These are phyloP conservation scores for Phytophthora melonis DNA, from an alignment of 352 stramenopile genomes.

Conservation along the genomic window DNA sequence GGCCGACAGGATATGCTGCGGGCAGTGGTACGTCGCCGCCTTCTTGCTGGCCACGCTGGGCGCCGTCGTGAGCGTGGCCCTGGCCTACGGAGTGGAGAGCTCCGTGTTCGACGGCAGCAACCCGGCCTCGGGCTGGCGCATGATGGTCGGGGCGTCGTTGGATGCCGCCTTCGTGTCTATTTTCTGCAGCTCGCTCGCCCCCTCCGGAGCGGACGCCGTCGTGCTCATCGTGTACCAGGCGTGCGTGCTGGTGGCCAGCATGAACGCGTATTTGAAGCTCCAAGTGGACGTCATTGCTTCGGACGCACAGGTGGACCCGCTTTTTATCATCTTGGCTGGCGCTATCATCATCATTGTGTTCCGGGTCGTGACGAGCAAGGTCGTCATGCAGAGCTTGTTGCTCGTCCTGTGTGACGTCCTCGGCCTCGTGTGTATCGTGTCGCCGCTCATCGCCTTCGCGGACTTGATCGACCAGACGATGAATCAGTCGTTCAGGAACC, in stretches of 20 bases:
- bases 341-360: slow-evolving; percentile 51
- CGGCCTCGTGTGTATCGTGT: slow-evolving; percentile 49
- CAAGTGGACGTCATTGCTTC: slow-evolving; percentile 41
- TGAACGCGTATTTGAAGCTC: slow-evolving; percentile 64
- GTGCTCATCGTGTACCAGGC: slow-evolving; percentile 54
- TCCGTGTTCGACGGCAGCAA: slow-evolving; percentile 34
- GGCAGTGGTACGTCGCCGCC: slow-evolving; percentile 40
- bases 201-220: slow-evolving; percentile 44
- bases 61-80: slow-evolving; percentile 22
- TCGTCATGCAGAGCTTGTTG: slow-evolving; percentile 57
- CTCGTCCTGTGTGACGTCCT: slow-evolving; percentile 52
- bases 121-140: slow-evolving; percentile 36
- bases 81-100: slow-evolving; percentile 40
- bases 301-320: slow-evolving; percentile 49
- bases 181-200: slow-evolving; percentile 49
- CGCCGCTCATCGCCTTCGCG: slow-evolving; percentile 51
- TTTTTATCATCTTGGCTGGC: slow-evolving; percentile 58
- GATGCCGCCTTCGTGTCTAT: slow-evolving; percentile 42
- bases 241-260: slow-evolving; percentile 55
- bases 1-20: slow-evolving; percentile 38
- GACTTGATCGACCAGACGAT: slow-evolving; percentile 55
- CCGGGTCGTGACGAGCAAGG: slow-evolving; percentile 60
- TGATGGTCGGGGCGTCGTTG: slow-evolving; percentile 47
- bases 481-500: slow-evolving; percentile 42
- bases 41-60: slow-evolving; percentile 36